Evolutionary conservation across 2,329 filamentous ascomycete species (phyloP).

Genomic region (Fusarium algeriense): DNA sequence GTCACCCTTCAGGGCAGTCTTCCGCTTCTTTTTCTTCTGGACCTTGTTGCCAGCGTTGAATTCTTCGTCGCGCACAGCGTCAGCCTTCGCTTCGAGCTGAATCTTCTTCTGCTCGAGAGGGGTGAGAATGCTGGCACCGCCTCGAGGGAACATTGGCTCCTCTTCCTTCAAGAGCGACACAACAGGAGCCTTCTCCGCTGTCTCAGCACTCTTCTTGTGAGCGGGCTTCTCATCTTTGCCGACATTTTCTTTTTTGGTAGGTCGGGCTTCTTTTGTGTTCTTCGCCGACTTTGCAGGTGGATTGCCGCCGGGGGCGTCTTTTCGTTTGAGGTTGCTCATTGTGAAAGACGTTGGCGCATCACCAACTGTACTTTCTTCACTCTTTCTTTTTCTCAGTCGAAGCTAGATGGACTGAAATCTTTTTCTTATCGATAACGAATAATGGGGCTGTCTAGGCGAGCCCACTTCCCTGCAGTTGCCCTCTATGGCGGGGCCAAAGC

Average conservation of each 20-base stretch:
- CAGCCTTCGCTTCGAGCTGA: slow-evolving; percentile 89
- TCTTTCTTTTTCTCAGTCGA: slow-evolving; percentile 24
- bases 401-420: slow-evolving; percentile 16
- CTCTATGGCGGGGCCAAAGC: slow-evolving; percentile 8
- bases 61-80: slow-evolving; percentile 90
- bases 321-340: slow-evolving; percentile 70
- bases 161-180: slow-evolving; percentile 75
- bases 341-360: slow-evolving; percentile 49
- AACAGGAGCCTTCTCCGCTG: slow-evolving; percentile 51
- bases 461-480: slow-evolving; percentile 11
- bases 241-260: slow-evolving; percentile 59
- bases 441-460: slow-evolving; percentile 4
- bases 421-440: slow-evolving; percentile 29
- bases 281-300: slow-evolving; percentile 63
- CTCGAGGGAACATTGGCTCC: slow-evolving; percentile 91
- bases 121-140: slow-evolving; percentile 89
- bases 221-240: slow-evolving; percentile 49
- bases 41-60: slow-evolving; percentile 63
- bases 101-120: slow-evolving; percentile 97
- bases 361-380: slow-evolving; percentile 42
- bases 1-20: slow-evolving; percentile 63
- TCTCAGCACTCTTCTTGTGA: slow-evolving; percentile 48
- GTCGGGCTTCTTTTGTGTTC: slow-evolving; percentile 59
- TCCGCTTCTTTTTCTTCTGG: slow-evolving; percentile 68
- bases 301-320: slow-evolving; percentile 66